phyloP scores from a whole-genome alignment of 108 stramenopile species.

The Pseudonitzschia pungens region DNA sequence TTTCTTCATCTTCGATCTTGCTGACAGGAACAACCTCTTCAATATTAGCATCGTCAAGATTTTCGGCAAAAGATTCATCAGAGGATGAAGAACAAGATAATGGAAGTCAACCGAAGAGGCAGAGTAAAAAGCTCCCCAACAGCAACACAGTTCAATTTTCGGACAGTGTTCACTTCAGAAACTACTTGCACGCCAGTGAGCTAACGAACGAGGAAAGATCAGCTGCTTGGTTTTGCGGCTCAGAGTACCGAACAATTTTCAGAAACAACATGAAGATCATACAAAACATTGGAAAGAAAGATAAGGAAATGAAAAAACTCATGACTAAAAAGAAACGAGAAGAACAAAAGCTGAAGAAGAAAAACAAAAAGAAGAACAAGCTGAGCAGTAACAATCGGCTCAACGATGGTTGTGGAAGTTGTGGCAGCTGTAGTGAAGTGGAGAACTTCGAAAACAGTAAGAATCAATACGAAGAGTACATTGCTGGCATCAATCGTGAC shows the following conservation, averaged over 20 bases:
- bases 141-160: neutral
- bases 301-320: neutral
- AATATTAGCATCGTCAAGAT: neutral
- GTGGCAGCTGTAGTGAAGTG: neutral
- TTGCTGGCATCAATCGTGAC: neutral
- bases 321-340: neutral
- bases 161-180: constrained; percentile 3
- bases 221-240: neutral
- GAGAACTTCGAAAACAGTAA: neutral
- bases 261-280: constrained; percentile 7
- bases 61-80: neutral
- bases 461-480: neutral
- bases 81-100: neutral
- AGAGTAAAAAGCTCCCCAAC: neutral
- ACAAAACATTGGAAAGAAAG: neutral
- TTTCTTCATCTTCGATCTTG: neutral
- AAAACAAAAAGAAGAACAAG: neutral
- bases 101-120: neutral
- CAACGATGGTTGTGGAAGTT: neutral
- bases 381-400: neutral
- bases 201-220: neutral
- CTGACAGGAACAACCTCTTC: neutral
- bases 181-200: neutral
- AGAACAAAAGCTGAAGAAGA: constrained; percentile 10
- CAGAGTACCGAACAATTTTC: constrained; percentile 4